phyloP scores from a whole-genome alignment of 495 filamentous ascomycete genomes.

The Neurospora terricola region DNA sequence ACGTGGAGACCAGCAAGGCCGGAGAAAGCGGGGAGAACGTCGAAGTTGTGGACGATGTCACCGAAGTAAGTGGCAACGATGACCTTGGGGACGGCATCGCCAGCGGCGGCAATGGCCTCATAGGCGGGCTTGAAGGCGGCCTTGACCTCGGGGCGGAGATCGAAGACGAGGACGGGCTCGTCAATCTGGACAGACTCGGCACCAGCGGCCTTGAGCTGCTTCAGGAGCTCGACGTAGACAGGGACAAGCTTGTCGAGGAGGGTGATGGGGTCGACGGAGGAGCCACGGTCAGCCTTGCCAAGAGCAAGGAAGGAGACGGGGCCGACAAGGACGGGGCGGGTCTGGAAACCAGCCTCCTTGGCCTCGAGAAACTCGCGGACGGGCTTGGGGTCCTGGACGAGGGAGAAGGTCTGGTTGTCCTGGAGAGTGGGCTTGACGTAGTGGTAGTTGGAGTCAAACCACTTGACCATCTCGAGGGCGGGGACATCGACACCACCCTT shows the following conservation, averaged over 20 bases:
- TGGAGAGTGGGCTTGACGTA: conserved; percentile 98
- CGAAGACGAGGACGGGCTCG: conserved; percentile 91
- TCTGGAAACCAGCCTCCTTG: conserved; percentile 87
- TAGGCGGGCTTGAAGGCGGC: conserved; percentile 96
- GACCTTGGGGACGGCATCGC: conserved; percentile 68
- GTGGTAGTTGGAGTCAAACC: conserved; percentile 99
- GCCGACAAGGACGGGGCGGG: conserved; percentile 88
- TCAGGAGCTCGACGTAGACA: conserved; percentile 81
- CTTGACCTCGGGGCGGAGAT: conserved; percentile 79
- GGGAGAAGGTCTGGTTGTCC: conserved; percentile 91
- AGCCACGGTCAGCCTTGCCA: conserved; percentile 92
- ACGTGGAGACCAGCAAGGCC: conserved; percentile 76
- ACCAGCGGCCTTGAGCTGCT: conserved; percentile 87
- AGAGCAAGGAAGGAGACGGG: conserved; percentile 94
- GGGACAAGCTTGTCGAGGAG: conserved; percentile 86
- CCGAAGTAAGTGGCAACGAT: conserved; percentile 95
- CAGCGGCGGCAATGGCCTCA: conserved; percentile 69
- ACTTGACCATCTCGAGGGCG: conserved; percentile 97
- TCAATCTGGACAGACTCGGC: conserved; percentile 95
- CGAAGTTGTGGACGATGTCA: conserved; percentile 97
- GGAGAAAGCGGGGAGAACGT: conserved; percentile 56
- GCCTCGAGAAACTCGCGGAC: conserved; percentile 91
- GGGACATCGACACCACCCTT: conserved; percentile 89
- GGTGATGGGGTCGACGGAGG: conserved; percentile 82
- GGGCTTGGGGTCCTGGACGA: conserved; percentile 79